A percentile compares a stretch with the other conserved stretches of the same genome.
Evolutionary conservation across 495 filamentous ascomycete species (phyloP).

Genomic region (Annulohypoxylon bovei): DNA sequence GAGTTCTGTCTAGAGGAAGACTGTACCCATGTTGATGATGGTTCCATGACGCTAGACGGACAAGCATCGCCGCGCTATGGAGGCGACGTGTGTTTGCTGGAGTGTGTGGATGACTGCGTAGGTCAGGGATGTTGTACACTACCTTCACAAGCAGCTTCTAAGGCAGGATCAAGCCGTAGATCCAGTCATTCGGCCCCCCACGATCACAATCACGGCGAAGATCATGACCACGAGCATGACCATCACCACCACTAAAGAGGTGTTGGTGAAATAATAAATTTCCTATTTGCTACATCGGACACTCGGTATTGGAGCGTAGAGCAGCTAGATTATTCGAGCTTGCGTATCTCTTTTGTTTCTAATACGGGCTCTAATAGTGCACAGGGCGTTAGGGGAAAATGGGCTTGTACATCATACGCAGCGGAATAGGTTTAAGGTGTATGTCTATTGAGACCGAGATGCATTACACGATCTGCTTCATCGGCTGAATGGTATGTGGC

Average conservation of each 20-base stretch:
- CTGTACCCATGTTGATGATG: slow-evolving; percentile 50
- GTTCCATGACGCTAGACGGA: slow-evolving; percentile 48
- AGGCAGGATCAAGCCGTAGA: slow-evolving; percentile 40
- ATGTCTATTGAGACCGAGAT: background rate
- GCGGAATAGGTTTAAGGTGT: slow-evolving; percentile 17
- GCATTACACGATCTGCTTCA: background rate
- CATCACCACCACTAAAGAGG: slow-evolving; percentile 19
- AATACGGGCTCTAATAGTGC: slow-evolving; percentile 20
- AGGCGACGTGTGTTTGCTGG: slow-evolving; percentile 76
- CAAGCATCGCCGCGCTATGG: slow-evolving; percentile 58
- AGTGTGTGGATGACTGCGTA: slow-evolving; percentile 85
- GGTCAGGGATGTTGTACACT: slow-evolving; percentile 75
- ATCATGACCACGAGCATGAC: slow-evolving; percentile 30
- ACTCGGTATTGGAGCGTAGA: background rate
- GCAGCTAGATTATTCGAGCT: background rate
- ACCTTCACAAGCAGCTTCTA: slow-evolving; percentile 36
- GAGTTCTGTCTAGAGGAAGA: slow-evolving; percentile 79
- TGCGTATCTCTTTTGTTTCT: slow-evolving; percentile 20
- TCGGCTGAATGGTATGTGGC: background rate
- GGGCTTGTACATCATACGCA: background rate
- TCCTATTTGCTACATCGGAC: slow-evolving; percentile 20
- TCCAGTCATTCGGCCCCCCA: slow-evolving; percentile 37
- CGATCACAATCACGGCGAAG: slow-evolving; percentile 27
- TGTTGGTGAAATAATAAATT: background rate
- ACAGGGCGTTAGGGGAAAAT: slow-evolving; percentile 28